Base-by-base conservation (phyloP, 768 basidiomycete genomes). In the Hygrophorus russula region DNA sequence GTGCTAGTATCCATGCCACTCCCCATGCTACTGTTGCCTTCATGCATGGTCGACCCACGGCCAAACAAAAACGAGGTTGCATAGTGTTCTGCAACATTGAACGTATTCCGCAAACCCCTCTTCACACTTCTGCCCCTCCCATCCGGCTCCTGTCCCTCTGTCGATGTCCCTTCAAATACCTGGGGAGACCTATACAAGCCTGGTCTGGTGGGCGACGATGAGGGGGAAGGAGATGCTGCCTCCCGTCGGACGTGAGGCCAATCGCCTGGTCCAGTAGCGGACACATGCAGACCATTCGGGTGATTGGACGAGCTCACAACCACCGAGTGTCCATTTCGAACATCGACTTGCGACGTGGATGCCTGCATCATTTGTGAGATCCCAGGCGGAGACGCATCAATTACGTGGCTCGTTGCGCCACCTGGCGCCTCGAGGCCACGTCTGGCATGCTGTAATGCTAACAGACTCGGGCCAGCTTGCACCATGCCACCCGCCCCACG, bases 41-140 rank as follows among this genome's bases (percentile, higher is more conserved):
- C 57, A 37, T 49, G 47, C 33, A 45, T 53, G 34, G 44, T 34
- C 18, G 60, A 49, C 13, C 54, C 46, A 17, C 79, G 69, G n/a
- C 80, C 79, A 46, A 84, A 82, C 29, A 82, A 60, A 47, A 83
- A 70, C 4, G 76, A 68, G 47, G 66, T 76, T 4, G 80, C 77
- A 54, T 80, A 80, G 43, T 80, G 76, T 53, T 85, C 82, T 9
- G 84, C 82, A 29, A 74, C 78, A 44, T 69, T 75, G 36, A 86
- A 58, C 11, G 82, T 83, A 46, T 72, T 82, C 39, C 83, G 71
- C 40, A 85, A 51, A 50, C 74, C 78, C 48, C 77, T 67, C 57
- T 74, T 82, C 30, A 79, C 77, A 51, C 72, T 79, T 50, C 80
- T 61, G 19, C 76, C 78, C 45, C 76, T 63, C 32, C 58, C 65